Evolutionary conservation across 1,284 basidiomycete genomes (phyloP).

Genomic region (Taiwanofungus camphoratus): DNA sequence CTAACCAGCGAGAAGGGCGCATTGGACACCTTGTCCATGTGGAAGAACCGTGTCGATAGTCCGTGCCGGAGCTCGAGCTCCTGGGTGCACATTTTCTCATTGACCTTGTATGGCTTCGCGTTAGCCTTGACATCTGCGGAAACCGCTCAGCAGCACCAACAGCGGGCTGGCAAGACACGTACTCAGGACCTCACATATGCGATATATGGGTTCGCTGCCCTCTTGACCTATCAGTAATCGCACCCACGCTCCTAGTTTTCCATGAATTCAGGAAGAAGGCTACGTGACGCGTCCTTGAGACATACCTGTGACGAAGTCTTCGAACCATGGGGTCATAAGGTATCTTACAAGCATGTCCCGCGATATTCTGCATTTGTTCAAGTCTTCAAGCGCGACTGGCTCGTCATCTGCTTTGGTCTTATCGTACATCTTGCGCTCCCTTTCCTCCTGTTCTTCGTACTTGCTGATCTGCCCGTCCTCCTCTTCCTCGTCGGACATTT

Average conservation of each 20-base stretch:
- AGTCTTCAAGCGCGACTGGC: constrained; percentile 47
- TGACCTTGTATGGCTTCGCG: constrained; percentile 71
- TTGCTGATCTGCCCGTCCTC: constrained; percentile 72
- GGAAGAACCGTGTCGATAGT: constrained; percentile 47
- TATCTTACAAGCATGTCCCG: constrained; percentile 60
- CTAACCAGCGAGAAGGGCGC: constrained; percentile 52
- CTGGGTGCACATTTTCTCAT: constrained; percentile 57
- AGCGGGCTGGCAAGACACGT: constrained; percentile 24
- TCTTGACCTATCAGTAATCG: constrained; percentile 65
- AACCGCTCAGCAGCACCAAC: background rate
- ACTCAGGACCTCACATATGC: constrained; percentile 78
- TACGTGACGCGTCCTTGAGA: constrained; percentile 9
- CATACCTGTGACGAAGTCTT: constrained; percentile 70
- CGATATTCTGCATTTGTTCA: constrained; percentile 56
- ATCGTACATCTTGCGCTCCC: constrained; percentile 46
- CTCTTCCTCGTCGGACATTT: constrained; percentile 63
- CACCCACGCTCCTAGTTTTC: constrained; percentile 81
- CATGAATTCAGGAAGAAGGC: constrained; percentile 20
- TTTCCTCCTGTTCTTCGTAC: constrained; percentile 65
- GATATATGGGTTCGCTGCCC: constrained; percentile 61
- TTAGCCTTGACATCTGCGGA: constrained; percentile 41
- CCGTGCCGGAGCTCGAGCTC: constrained; percentile 71
- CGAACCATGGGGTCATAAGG: constrained; percentile 69
- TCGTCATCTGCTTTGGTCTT: constrained; percentile 44
- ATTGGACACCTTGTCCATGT: constrained; percentile 84